Conservation (phyloP, 2,329 filamentous ascomycete species). For the Nakataea oryzae region DNA sequence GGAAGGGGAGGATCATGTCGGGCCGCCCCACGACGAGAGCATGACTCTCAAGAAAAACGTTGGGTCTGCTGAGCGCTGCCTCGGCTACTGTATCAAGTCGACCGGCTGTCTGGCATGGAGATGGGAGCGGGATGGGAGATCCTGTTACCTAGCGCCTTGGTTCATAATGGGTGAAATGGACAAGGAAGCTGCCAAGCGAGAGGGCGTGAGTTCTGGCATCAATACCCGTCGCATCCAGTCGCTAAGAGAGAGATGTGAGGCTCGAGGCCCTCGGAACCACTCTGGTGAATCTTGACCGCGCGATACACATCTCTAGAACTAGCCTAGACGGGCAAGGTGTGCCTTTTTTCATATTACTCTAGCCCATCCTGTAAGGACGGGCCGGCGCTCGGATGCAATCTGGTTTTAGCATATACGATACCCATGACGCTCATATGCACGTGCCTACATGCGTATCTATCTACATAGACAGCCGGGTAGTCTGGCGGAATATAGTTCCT, state of each 20-base stretch:
- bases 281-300: neutral
- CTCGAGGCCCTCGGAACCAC: neutral
- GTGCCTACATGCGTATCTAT: too few species aligned
- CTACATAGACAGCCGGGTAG: too few species aligned
- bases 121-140: slow-evolving; percentile 27
- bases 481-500: too few species aligned
- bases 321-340: too few species aligned
- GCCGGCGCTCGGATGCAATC: neutral
- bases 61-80: slow-evolving; percentile 28
- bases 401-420: neutral
- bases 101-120: slow-evolving; percentile 39
- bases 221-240: slow-evolving; percentile 15
- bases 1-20: slow-evolving; percentile 36
- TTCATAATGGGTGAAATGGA: slow-evolving; percentile 29
- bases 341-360: neutral
- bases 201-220: slow-evolving; percentile 25
- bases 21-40: slow-evolving; percentile 28
- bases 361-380: neutral
- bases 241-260: neutral
- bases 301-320: neutral
- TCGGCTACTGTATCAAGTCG: slow-evolving; percentile 4
- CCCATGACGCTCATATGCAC: neutral
- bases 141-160: slow-evolving; percentile 39
- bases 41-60: slow-evolving; percentile 23
- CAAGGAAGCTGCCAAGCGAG: slow-evolving; percentile 8